Evolutionary conservation across 148 eudicot genomes (phyloP), one percentile per base, ranked within the genome.

Genomic region (Rhododendron mucronatum): DNA sequence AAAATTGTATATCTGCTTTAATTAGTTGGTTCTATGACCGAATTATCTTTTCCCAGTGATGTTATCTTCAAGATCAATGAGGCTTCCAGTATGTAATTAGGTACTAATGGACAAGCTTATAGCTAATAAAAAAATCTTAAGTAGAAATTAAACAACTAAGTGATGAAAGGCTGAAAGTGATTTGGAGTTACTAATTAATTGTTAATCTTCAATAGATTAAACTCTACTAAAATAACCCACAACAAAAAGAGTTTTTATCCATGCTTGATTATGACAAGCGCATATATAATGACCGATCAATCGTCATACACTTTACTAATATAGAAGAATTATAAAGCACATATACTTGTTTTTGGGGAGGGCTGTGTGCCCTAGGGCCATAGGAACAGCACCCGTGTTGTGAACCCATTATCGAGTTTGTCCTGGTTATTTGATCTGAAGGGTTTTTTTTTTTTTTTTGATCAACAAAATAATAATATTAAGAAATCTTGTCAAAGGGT

Each of bases 241-340:
- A 30, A 71, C 76, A 71, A 35, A 30, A 35, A 30, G 14, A 30
- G 8, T 13, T 71, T 30, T 12, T 28, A 14, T 39, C 37, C 76
- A 71, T 14, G 76, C 39, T 71, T 71, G 76, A 71, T 71, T 71
- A 71, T 28, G 76, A 69, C 76, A 69, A 69, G 76, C 74, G 28
- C 28, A 7, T 20, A 59, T 20, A 59, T 59, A 59, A 59, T 59
- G 9, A 57, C 63, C 15, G 59, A 55, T 5, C 15, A 14, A 14
- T 55, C 7, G 63, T 18, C 63, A 57, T 57, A 18, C 7, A 57
- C 5, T 18, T 57, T 57, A 3, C 7, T 47, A 48, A 18, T 21
- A 26, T 65, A 23, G 10, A 11, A 23, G 71, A 23, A 9, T 65
- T 65, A 23, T 65, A 23, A n/a, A 65, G 30, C 21, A 55, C 6